These are phyloP conservation scores for Chaetomium sp. DNA, from an alignment of 2,329 filamentous ascomycete genomes.

Conservation along the genomic window DNA sequence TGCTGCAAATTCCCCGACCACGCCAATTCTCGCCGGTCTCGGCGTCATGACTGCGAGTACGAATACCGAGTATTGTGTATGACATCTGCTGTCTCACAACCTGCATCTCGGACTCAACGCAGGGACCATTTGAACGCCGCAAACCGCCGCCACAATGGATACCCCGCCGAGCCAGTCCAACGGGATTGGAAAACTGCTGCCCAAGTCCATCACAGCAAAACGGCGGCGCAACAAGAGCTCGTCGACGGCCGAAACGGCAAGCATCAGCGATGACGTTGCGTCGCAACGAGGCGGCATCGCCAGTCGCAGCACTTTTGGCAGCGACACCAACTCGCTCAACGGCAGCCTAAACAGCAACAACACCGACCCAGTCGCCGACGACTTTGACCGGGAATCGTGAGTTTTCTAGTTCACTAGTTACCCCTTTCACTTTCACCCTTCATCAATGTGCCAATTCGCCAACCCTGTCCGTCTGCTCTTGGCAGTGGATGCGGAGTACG, in stretches of 20 bases:
- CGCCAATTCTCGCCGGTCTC: background rate
- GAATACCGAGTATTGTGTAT: constrained; percentile 1
- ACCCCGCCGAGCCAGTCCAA: constrained; percentile 30
- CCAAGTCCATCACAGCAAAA: constrained; percentile 54
- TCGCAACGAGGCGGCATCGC: constrained; percentile 39
- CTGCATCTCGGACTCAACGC: background rate
- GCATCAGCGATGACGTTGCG: constrained; percentile 36
- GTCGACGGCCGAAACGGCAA: constrained; percentile 43
- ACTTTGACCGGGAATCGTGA: constrained; percentile 53
- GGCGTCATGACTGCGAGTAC: constrained; percentile 18
- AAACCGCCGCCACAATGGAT: constrained; percentile 30
- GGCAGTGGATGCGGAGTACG: constrained; percentile 13
- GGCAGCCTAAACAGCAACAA: constrained; percentile 17
- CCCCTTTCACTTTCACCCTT: background rate
- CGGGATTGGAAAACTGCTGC: constrained; percentile 55
- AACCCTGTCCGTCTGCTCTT: constrained; percentile 23
- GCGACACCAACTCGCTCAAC: constrained; percentile 36
- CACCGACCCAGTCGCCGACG: constrained; percentile 35
- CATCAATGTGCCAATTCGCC: constrained; percentile 23
- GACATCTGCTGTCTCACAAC: constrained; percentile 14
- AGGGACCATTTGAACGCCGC: background rate
- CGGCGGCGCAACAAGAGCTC: constrained; percentile 53
- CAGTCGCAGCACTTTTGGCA: constrained; percentile 46
- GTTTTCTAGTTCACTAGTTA: no score
- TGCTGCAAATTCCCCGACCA: background rate